phyloP scores from a whole-genome alignment of 2,329 filamentous ascomycete species.

The Pezicula rhizophila region DNA sequence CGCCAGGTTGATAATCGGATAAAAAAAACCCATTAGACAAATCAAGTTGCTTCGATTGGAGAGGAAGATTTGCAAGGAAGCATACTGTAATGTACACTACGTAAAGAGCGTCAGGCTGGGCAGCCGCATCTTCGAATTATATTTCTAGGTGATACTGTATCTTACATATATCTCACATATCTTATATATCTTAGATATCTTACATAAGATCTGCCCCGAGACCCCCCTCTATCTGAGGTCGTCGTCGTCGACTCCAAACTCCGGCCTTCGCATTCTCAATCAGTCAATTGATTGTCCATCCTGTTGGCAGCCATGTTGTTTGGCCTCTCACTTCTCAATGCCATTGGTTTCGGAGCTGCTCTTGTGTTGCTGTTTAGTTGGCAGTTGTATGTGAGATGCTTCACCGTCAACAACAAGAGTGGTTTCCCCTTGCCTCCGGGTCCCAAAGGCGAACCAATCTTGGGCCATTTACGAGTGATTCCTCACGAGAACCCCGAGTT shows the following conservation, averaged over 20 bases:
- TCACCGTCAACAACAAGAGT: slow-evolving; percentile 4
- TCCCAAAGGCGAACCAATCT: slow-evolving; percentile 17
- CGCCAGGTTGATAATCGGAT: no score
- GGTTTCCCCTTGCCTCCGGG: slow-evolving; percentile 19
- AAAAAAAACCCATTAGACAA: neutral
- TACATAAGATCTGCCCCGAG: neutral
- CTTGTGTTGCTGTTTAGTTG: neutral
- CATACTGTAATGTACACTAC: no score
- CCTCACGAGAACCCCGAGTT: slow-evolving; percentile 15
- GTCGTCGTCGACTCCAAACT: neutral
- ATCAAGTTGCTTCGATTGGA: neutral
- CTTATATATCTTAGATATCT: no score
- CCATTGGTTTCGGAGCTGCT: neutral
- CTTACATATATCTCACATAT: no score
- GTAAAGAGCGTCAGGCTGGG: neutral
- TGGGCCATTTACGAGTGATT: slow-evolving; percentile 20
- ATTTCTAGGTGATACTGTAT: neutral
- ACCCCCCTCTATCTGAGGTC: neutral
- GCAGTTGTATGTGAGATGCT: neutral
- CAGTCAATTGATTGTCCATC: no score
- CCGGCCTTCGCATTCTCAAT: no score
- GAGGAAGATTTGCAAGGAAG: neutral
- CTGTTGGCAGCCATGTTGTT: neutral
- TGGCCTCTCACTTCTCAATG: neutral
- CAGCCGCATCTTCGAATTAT: neutral